Evolutionary conservation across 2,329 filamentous ascomycete species (phyloP), one percentile per base, ranked within the genome.

Genomic region (Emericellopsis atlantica): DNA sequence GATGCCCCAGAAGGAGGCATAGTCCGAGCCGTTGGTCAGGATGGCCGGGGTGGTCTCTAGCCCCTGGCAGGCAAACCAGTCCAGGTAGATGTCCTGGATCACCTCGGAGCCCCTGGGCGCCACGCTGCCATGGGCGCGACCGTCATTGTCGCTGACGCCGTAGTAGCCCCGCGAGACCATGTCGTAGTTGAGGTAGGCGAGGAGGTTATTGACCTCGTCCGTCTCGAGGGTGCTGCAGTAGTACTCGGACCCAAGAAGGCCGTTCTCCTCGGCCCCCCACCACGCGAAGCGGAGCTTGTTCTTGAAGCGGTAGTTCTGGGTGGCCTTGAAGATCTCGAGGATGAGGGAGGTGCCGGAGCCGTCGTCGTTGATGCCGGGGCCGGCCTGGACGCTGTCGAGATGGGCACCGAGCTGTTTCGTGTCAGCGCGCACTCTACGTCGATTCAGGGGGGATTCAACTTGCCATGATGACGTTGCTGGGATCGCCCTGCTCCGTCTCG

Each of bases 1-100:
- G 22, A 67, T 60, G 33, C 70, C 61, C 29, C 74, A 62, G 61
- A 81, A 81, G 2, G 56, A 54, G 31, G 69, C 72, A 46, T 81
- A 80, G 51, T 81, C 77, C 8, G 68, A 75, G 38, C 76, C 69
- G 4, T 72, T 74, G 33, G 48, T 54, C 0, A 58, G 43, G 1
- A 48, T 49, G 2, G 48, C 46, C 2, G 51, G 52, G 3, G 47
- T 51, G 0, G 56, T 53, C 14, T 56, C 44, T 9, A 62, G 51
- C 8, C 62, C 58, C 45, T 60, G 48, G 2, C 51, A 32, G 14
- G 44, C 46, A n/a, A 64, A 51, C 37, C 54, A 55, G 6, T 62
- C 53, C 1, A 53, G 43, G 32, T 63, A 55, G 15, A 61, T 49
- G 16, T 59, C 44, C 8, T 59, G 54, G 1, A 59, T 54, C 2